Conservation (phyloP, 257 asterid genomes). For the Solanum lycopersicoides region DNA sequence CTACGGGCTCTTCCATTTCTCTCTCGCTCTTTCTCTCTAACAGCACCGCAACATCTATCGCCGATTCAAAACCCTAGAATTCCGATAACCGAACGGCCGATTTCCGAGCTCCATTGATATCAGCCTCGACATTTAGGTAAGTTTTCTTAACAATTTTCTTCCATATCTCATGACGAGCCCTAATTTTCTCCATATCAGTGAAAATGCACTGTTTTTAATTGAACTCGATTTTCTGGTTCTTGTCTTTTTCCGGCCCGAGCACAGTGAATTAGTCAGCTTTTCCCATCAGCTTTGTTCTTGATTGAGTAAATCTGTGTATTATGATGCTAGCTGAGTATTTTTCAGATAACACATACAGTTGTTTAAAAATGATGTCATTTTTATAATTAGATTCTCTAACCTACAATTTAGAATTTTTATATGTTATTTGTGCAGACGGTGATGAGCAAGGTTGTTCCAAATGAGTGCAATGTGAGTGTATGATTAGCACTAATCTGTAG, state of each 20-base stretch:
- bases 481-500: not conserved
- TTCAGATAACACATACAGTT: not conserved
- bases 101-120: conserved; percentile 17
- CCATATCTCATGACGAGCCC: conserved; percentile 9
- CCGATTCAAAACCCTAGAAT: conserved; percentile 56
- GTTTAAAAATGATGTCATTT: not conserved
- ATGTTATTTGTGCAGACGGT: not conserved
- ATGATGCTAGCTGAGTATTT: not conserved
- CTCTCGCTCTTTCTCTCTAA: conserved; percentile 2
- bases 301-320: not conserved
- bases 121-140: conserved; percentile 16
- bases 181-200: not conserved
- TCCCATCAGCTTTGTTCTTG: not conserved
- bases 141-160: not conserved
- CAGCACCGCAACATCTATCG: conserved; percentile 12
- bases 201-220: not conserved
- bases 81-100: conserved; percentile 20
- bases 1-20: not conserved
- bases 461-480: not conserved
- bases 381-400: not conserved
- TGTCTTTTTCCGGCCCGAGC: not conserved
- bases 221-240: not conserved
- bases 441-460: not conserved
- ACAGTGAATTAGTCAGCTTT: not conserved
- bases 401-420: not conserved